Conservation (phyloP, 1,284 basidiomycete species). For the Cystobasidiaceae sp. region DNA sequence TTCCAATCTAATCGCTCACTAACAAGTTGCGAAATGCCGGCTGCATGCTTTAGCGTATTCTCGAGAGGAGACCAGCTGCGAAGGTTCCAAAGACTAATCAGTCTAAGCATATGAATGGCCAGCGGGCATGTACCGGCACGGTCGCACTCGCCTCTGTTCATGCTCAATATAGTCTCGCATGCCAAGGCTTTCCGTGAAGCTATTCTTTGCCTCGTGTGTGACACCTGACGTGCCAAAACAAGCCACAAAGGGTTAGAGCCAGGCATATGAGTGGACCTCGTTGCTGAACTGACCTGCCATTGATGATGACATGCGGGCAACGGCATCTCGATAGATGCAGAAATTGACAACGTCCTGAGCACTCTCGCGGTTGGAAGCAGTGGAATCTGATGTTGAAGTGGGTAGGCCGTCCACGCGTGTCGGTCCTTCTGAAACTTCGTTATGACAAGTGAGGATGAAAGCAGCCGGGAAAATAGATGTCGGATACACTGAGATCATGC, state of each 20-base stretch:
- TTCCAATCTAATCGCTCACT: slow-evolving; percentile 14
- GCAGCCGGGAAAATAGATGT: slow-evolving; percentile 23
- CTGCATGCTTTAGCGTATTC: not conserved
- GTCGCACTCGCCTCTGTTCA: no score
- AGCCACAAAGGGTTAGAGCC: no score
- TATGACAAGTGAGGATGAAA: slow-evolving; percentile 8
- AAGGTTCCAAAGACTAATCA: not conserved
- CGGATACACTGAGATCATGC: slow-evolving; percentile 9
- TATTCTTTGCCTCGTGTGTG: no score
- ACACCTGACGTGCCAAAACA: no score
- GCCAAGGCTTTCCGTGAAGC: no score
- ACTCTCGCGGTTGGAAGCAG: not conserved
- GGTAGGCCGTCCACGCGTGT: not conserved
- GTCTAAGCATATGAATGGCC: not conserved
- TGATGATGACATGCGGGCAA: no score
- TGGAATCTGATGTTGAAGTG: not conserved
- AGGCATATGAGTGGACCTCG: no score
- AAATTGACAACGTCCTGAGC: not conserved
- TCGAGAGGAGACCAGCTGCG: not conserved
- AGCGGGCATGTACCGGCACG: not conserved
- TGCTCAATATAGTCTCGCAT: no score
- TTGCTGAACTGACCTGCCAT: no score
- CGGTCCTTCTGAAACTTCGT: not conserved
- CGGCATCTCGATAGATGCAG: no score
- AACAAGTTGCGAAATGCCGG: slow-evolving; percentile 1